phyloP scores from a whole-genome alignment of 2,329 filamentous ascomycete genomes.

The Cladosporium phlei region DNA sequence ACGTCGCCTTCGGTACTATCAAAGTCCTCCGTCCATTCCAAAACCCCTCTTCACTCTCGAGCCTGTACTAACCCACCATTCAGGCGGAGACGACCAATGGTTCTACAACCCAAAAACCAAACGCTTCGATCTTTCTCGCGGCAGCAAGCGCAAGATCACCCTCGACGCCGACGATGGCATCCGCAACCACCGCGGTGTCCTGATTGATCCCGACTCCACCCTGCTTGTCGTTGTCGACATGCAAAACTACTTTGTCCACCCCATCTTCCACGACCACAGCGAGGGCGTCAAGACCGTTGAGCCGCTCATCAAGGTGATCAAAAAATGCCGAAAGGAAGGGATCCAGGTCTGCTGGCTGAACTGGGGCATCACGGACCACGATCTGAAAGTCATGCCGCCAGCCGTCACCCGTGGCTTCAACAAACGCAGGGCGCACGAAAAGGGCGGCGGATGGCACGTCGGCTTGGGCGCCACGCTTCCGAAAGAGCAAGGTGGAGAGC shows the following conservation, averaged over 20 bases:
- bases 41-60: not conserved
- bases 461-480: slow-evolving; percentile 37
- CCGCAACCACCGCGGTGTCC: slow-evolving; percentile 38
- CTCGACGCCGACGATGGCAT: slow-evolving; percentile 39
- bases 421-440: slow-evolving; percentile 26
- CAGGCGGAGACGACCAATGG: slow-evolving; percentile 39
- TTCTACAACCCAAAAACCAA: slow-evolving; percentile 37
- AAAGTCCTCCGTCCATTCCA: slow-evolving; percentile 17
- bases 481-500: slow-evolving; percentile 33
- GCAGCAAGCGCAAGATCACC: slow-evolving; percentile 33
- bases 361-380: slow-evolving; percentile 38
- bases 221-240: slow-evolving; percentile 40
- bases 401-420: slow-evolving; percentile 40
- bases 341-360: slow-evolving; percentile 41
- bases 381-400: slow-evolving; percentile 37
- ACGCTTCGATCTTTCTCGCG: slow-evolving; percentile 40
- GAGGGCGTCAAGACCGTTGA: slow-evolving; percentile 32
- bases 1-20: slow-evolving; percentile 33
- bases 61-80: slow-evolving; percentile 7
- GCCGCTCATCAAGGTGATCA: slow-evolving; percentile 36
- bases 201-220: slow-evolving; percentile 37
- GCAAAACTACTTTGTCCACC: slow-evolving; percentile 42
- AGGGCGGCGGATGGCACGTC: slow-evolving; percentile 39
- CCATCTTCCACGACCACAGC: slow-evolving; percentile 28
- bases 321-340: slow-evolving; percentile 37